phyloP scores from a whole-genome alignment of 2,329 filamentous ascomycete genomes.

The Helotiales sp. region DNA sequence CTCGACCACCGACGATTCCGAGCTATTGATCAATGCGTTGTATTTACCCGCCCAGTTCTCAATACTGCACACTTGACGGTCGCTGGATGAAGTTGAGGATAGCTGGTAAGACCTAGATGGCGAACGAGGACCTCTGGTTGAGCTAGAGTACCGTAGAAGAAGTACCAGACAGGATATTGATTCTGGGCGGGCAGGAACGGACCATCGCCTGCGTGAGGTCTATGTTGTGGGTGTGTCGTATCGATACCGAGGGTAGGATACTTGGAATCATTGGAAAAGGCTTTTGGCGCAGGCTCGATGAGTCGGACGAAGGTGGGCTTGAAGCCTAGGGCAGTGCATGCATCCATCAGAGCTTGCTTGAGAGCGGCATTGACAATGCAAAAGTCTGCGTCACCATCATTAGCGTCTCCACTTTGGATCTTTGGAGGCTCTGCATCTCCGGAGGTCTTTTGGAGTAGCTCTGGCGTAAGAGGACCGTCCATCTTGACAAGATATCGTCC shows the following conservation, averaged over 20 bases:
- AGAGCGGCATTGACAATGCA: constrained; percentile 25
- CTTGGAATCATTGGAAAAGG: constrained; percentile 25
- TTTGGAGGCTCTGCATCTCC: constrained; percentile 16
- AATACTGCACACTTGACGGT: constrained; percentile 34
- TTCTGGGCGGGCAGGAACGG: constrained; percentile 18
- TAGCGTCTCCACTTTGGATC: constrained; percentile 18
- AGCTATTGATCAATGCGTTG: constrained; percentile 39
- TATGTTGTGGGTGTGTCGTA: constrained; percentile 33
- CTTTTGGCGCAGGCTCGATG: constrained; percentile 30
- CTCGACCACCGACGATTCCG: constrained; percentile 19
- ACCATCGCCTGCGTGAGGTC: constrained; percentile 10
- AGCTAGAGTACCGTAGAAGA: constrained; percentile 43
- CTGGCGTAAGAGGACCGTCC: constrained; percentile 22
- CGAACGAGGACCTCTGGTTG: constrained; percentile 24
- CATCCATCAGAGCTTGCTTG: constrained; percentile 15
- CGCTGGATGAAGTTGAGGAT: constrained; percentile 32
- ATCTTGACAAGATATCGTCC: constrained; percentile 29
- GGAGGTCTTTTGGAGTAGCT: constrained; percentile 25
- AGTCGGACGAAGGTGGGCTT: constrained; percentile 32
- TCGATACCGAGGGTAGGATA: constrained; percentile 24
- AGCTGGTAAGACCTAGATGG: constrained; percentile 17
- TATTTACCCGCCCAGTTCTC: constrained; percentile 41
- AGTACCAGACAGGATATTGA: constrained; percentile 40
- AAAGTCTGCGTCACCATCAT: constrained; percentile 26
- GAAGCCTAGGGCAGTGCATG: constrained; percentile 18